Percentiles rank a stretch among this genome's conserved stretches.
These are phyloP conservation scores for Centrapalus pauciflorus DNA, from an alignment of 129 eudicot genomes.

Conservation along the genomic window DNA sequence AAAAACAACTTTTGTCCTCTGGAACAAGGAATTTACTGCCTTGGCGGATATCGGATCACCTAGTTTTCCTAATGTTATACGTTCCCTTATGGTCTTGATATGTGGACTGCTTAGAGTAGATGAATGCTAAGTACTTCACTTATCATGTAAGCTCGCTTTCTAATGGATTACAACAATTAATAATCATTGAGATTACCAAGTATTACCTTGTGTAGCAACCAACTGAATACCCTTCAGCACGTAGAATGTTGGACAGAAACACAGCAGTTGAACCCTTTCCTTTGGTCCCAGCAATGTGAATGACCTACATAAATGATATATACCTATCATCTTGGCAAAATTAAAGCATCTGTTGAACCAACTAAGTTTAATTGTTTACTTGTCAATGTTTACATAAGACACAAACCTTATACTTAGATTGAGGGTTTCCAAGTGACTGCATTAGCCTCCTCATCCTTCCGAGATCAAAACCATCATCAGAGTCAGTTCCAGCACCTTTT, in stretches of 20 bases:
- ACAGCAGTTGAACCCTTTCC: conserved; percentile 99
- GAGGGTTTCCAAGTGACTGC: conserved; percentile 79
- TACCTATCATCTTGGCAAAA: neutral
- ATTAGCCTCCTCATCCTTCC: conserved; percentile 81
- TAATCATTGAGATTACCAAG: neutral
- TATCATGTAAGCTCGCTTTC: neutral
- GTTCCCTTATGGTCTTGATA: conserved; percentile 79
- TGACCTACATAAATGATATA: conserved; percentile 35
- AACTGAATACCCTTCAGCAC: conserved; percentile 81
- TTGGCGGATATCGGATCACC: conserved; percentile 68
- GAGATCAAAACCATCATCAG: conserved; percentile 85
- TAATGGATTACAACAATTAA: neutral
- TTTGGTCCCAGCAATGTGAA: conserved; percentile 96
- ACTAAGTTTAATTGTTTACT: too few species aligned
- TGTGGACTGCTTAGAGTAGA: conserved; percentile 80
- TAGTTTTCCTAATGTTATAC: conserved; percentile 64
- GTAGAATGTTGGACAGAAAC: conserved; percentile 72
- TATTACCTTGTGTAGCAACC: conserved; percentile 89
- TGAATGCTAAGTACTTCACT: neutral
- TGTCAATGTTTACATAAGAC: neutral
- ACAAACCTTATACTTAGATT: conserved; percentile 68
- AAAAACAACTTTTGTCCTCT: conserved; percentile 47
- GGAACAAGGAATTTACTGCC: conserved; percentile 48
- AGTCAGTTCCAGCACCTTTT: conserved; percentile 80
- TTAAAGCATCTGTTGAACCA: neutral